Evolutionary conservation across 257 asterid genomes (phyloP).

Genomic region (Craterostigma plantagineum): DNA sequence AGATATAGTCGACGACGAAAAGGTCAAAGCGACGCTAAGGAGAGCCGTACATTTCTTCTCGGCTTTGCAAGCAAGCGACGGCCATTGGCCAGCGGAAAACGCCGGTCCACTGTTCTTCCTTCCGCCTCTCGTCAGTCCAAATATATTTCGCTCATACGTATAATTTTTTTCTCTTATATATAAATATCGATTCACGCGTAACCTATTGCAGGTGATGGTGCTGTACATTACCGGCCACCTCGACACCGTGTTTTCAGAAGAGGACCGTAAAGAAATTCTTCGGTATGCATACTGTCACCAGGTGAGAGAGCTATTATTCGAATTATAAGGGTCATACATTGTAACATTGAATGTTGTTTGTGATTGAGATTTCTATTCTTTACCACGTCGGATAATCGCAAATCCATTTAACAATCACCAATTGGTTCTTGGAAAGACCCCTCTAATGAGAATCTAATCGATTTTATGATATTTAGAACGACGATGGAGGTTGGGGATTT

Average conservation of each 20-base stretch:
- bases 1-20: conserved; percentile 45
- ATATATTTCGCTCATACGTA: too few relatives aligned
- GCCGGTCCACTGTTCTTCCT: conserved; percentile 78
- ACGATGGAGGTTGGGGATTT: conserved; percentile 80
- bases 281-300: conserved; percentile 62
- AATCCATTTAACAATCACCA: too few relatives aligned
- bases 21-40: conserved; percentile 34
- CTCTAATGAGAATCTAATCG: too few relatives aligned
- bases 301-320: conserved; percentile 22
- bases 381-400: too few relatives aligned
- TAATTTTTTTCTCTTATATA: too few relatives aligned
- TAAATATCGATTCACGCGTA: too few relatives aligned
- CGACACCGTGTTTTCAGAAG: conserved; percentile 30
- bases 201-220: conserved; percentile 49
- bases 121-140: conserved; percentile 64
- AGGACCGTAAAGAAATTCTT: conserved; percentile 52
- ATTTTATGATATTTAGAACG: conserved; percentile 27
- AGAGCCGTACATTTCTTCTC: conserved; percentile 55
- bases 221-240: conserved; percentile 52
- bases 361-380: too few relatives aligned
- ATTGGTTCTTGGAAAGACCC: too few relatives aligned
- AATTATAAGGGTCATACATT: too few relatives aligned
- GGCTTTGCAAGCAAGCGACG: conserved; percentile 73
- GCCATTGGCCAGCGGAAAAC: conserved; percentile 87
- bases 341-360: too few relatives aligned